Evolutionary conservation across 2,329 filamentous ascomycete genomes (phyloP), one percentile per base, ranked within the genome.

Genomic region (Mycogone perniciosa): DNA sequence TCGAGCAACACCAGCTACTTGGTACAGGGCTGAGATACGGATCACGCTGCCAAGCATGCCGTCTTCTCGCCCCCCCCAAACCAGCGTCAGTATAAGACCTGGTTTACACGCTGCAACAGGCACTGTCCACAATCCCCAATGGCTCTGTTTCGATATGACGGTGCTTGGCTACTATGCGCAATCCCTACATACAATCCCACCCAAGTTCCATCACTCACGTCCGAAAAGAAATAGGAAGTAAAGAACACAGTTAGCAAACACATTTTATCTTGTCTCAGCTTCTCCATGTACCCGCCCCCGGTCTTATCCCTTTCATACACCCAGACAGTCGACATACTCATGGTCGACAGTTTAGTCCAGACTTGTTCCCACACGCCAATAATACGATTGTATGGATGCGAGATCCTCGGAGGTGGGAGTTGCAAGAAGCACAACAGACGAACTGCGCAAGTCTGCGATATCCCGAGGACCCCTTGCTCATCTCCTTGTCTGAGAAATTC

Each of bases 141-240:
- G 39, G 43, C 29, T 40, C 13, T 31, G 40, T 46, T 46, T 46
- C n/a, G 48, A 54, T 37, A 47, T 60, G 55, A 54, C 57, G 51
- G 57, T 62, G 50, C 54, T 62, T 60, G 52, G 60, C 60, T 61
- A 63, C 60, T 61, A 62, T 60, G 51, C 56, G 56, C 58, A 61
- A 62, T 61, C 57, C 60, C 55, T 65, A 64, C 60, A 60, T 64
- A 64, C 62, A 62, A 50, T 44, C 52, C 54, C 59, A 42, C 44
- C 46, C 44, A 49, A 47, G 48, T 47, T 54, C 51, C 56, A 56
- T 57, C 43, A 46, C 54, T 55, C 46, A 44, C 54, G 54, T 57
- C 51, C 52, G 56, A 62, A 55, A 57, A 57, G 38, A 57, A 44
- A 60, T 27, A 58, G 54, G 58, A 59, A 59, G 56, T 53, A 59